Evolutionary conservation across 1,284 basidiomycete genomes (phyloP), one percentile per base, ranked within the genome.

Genomic region (Mrakiaceae sp.): DNA sequence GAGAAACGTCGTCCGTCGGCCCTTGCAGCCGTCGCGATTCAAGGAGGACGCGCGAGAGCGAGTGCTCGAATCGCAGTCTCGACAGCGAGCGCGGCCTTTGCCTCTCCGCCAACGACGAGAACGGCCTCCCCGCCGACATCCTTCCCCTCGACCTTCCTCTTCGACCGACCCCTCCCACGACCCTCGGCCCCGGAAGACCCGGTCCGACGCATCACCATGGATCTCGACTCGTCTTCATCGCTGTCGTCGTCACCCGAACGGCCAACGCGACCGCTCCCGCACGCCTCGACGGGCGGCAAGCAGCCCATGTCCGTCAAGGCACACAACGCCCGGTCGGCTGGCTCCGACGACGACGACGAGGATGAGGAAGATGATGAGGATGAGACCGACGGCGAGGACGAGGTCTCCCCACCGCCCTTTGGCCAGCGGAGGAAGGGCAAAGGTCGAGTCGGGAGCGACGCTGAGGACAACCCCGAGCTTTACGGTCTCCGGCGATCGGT

Each of bases 401-500:
- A 48, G 50, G 57, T 49, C 39, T 42, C 42, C 49, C 14, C 3
- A 3, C 48, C n/a, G 47, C 50, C n/a, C 52, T 51, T 11, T 39
- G 27, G n/a, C 12, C 54, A 42, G 48, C 62, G 48, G 42, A 40
- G 48, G n/a, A 62, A 62, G 39, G 60, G 54, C n/a, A 60, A 58
- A 44, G 44, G 44, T 10, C 44, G 39, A 49, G 54, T 58, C 3
- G 54, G 48, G 16, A 50, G 58, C 49, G 64, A 59, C 50, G 70
- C 72, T 9, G 71, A 73, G 46, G 69, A 66, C 44, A 70, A 74
- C 64, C 72, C 71, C 40, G 72, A 71, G 64, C 71, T 76, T 27
- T 77, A 75, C 67, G 76, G 75, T 9, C 69, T 76, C 1, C 65
- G 76, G 60, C 64, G 75, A 67, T 77, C 76, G 61, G 75, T 76